phyloP scores from a whole-genome alignment of 2,329 filamentous ascomycete genomes.

The Fusarium protoensiforme region DNA sequence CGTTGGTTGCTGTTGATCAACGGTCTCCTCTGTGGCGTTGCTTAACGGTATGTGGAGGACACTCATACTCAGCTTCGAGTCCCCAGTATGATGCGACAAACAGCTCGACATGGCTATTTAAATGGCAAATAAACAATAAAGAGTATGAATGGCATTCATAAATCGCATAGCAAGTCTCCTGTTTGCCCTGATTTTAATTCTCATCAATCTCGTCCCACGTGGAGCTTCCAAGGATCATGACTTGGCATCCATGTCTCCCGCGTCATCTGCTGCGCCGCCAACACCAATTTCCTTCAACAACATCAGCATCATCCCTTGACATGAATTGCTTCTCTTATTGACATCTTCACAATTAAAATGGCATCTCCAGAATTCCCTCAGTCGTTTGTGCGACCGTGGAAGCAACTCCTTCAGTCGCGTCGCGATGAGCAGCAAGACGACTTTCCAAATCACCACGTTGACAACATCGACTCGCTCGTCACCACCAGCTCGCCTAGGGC shows the following conservation, averaged over 20 bases:
- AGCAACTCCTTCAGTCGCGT: conserved; percentile 45
- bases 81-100: not conserved
- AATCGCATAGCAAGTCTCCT: not conserved
- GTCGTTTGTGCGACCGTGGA: conserved; percentile 54
- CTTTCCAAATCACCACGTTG: conserved; percentile 61
- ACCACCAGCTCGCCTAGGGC: conserved; percentile 58
- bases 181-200: not conserved
- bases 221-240: not conserved
- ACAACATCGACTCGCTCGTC: conserved; percentile 58
- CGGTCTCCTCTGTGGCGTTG: not conserved
- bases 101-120: not conserved
- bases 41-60: not conserved
- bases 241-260: conserved; percentile 23
- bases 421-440: conserved; percentile 51
- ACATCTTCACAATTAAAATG: conserved; percentile 9
- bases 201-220: not conserved
- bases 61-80: not conserved
- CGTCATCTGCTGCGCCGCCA: conserved; percentile 31
- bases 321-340: not conserved
- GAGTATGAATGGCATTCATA: not conserved
- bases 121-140: not conserved
- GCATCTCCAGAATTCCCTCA: conserved; percentile 45
- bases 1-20: not conserved
- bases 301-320: not conserved
- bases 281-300: not conserved